Evolutionary conservation across 805 yeast genomes (phyloP), one percentile per base, ranked within the genome.

Genomic region (Candida pini): DNA sequence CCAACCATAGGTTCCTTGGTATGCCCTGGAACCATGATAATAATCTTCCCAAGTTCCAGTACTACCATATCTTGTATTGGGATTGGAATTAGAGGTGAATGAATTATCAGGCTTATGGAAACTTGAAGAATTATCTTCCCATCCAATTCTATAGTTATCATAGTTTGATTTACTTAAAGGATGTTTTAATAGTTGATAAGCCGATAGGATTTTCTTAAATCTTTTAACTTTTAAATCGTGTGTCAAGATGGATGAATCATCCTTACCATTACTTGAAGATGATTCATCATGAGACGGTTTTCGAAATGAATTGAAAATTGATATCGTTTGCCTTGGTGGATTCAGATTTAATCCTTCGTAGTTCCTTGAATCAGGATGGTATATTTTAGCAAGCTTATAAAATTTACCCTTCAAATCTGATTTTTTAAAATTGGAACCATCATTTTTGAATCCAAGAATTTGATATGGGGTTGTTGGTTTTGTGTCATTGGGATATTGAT

Each of bases 291-390:
- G 10, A 12, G 25, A 12, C 13, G n/a, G n/a, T 5, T 13, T 13
- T 7, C 10, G 8, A 7, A 22, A 22, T 13, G 25, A 12, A 12
- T 4, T 22, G 14, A 7, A 19, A 18, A n/a, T 10, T 13, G 44
- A 43, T 15, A 37, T 36, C n/a, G 23, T 30, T 40, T 36, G 30
- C 24, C 35, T 45, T 14, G 21, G 26, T 13, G 21, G 12, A 9
- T 22, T 12, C 28, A 43, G 34, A 10, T 28, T 36, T 12, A 38
- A 40, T n/a, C 56, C 56, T 28, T 49, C 42, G 23, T 43, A 47
- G 10, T 43, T 30, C 26, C 36, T 40, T 5, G 61, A 46, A 43
- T 88, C 97, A 0, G 97, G 96, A 53, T 88, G 96, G 48, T 88
- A 88, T 8, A 78, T 51, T 54, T 82, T 84, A 9, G 88, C 88